A percentile compares a stretch with the other conserved stretches of the same genome.
Conservation (phyloP, 345 rosid species). For the Gossypium stocksii region DNA sequence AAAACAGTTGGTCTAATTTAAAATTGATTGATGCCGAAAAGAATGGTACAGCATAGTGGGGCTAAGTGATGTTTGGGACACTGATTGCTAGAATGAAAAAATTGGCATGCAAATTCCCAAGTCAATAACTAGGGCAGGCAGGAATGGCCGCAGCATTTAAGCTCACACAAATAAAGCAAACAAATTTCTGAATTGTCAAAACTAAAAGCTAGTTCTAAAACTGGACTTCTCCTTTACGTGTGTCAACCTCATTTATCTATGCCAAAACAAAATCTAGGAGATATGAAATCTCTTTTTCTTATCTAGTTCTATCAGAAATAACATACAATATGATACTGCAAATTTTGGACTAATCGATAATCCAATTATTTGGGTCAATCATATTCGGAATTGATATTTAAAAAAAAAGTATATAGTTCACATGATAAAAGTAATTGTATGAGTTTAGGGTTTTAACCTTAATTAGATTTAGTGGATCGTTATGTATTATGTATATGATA, state of each 20-base stretch:
- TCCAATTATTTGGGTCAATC: not conserved
- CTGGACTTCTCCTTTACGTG: not conserved
- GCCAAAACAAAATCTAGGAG: too few relatives aligned
- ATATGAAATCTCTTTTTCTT: not conserved
- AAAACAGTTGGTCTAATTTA: not conserved
- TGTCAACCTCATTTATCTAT: not conserved
- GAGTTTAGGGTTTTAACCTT: too few relatives aligned
- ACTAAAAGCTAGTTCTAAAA: not conserved
- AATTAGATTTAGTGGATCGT: too few relatives aligned
- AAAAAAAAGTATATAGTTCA: too few relatives aligned
- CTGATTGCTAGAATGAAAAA: not conserved
- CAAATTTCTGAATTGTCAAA: not conserved
- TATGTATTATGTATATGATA: too few relatives aligned
- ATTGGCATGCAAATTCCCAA: slow-evolving; percentile 4
- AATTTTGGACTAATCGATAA: not conserved
- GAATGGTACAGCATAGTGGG: not conserved
- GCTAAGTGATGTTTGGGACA: not conserved
- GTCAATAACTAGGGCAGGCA: slow-evolving; percentile 3
- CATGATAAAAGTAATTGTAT: too few relatives aligned
- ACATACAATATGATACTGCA: not conserved
- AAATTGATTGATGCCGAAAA: not conserved
- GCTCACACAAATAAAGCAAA: not conserved
- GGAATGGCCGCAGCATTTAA: not conserved
- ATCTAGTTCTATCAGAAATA: not conserved
- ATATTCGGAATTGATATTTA: not conserved